Percentiles rank a stretch among this genome's conserved stretches.
Conservation (phyloP, 2,329 filamentous ascomycete genomes). For the Neofusicoccum sp. region DNA sequence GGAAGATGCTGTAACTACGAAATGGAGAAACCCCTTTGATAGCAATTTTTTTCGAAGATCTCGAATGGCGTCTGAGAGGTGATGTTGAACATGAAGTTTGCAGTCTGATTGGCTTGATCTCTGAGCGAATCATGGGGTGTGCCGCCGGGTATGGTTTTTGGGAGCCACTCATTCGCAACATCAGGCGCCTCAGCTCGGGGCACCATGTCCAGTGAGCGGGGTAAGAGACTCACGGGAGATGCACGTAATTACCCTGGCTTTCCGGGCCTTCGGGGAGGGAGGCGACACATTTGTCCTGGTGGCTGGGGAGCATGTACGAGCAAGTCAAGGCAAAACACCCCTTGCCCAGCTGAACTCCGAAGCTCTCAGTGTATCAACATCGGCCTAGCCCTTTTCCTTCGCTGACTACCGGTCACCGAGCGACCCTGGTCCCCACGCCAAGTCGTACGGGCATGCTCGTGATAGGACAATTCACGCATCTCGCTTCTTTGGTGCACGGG, state of each 20-base stretch:
- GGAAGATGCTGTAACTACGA: constrained; percentile 19
- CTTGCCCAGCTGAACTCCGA: not conserved
- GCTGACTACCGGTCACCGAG: too few relatives aligned
- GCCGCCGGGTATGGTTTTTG: not conserved
- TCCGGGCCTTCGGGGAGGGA: not conserved
- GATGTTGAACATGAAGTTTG: not conserved
- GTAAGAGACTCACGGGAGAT: not conserved
- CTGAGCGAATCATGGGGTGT: not conserved
- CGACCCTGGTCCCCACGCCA: not conserved
- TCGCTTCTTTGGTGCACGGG: not conserved
- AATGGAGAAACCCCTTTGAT: constrained; percentile 17
- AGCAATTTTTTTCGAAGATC: constrained; percentile 2
- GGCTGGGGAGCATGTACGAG: not conserved
- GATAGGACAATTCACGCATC: not conserved
- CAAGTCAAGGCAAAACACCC: constrained; percentile 5
- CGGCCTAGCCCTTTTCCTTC: too few relatives aligned
- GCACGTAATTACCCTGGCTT: too few relatives aligned
- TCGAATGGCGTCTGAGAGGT: not conserved
- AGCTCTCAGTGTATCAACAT: not conserved
- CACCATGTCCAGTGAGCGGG: not conserved
- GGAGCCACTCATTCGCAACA: constrained; percentile 2
- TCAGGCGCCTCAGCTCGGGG: not conserved
- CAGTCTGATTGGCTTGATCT: not conserved
- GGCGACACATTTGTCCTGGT: not conserved
- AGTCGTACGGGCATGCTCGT: not conserved